Conservation (phyloP, 2,329 filamentous ascomycete genomes). For the Fusarium sp. region DNA sequence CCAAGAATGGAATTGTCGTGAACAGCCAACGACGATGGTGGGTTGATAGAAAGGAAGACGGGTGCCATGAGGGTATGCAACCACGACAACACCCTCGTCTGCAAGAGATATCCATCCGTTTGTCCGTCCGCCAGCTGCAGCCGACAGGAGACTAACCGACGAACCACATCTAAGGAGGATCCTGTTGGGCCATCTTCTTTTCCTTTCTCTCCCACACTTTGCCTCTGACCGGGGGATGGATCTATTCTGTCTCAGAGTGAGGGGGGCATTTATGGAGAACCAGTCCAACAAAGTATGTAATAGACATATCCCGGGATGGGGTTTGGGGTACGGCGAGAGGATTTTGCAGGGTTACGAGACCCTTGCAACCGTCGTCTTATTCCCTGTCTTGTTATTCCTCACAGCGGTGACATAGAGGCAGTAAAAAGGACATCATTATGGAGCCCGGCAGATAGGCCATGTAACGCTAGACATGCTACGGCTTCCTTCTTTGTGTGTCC, state of each 20-base stretch:
- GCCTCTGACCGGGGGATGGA: slow-evolving; percentile 1
- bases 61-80: slow-evolving; percentile 16
- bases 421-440: slow-evolving; percentile 19
- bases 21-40: slow-evolving; percentile 5
- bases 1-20: slow-evolving; percentile 22
- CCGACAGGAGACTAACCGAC: slow-evolving; percentile 26
- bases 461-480: slow-evolving; percentile 42
- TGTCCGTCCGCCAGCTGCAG: slow-evolving; percentile 39
- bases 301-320: slow-evolving; percentile 6
- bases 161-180: slow-evolving; percentile 27
- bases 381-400: slow-evolving; percentile 8
- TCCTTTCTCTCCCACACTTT: slow-evolving; percentile 4
- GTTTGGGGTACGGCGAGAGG: slow-evolving; percentile 18
- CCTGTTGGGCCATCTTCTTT: not conserved
- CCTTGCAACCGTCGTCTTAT: slow-evolving; percentile 32
- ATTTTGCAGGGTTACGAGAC: slow-evolving; percentile 20
- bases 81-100: slow-evolving; percentile 22
- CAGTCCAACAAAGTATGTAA: not conserved
- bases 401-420: slow-evolving; percentile 9
- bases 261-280: slow-evolving; percentile 6
- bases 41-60: slow-evolving; percentile 5
- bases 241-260: slow-evolving; percentile 23
- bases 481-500: slow-evolving; percentile 37
- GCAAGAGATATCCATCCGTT: slow-evolving; percentile 38
- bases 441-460: slow-evolving; percentile 44